These are phyloP conservation scores for Globisporangium cylindrosporum DNA, from an alignment of 352 stramenopile species.

Conservation along the genomic window DNA sequence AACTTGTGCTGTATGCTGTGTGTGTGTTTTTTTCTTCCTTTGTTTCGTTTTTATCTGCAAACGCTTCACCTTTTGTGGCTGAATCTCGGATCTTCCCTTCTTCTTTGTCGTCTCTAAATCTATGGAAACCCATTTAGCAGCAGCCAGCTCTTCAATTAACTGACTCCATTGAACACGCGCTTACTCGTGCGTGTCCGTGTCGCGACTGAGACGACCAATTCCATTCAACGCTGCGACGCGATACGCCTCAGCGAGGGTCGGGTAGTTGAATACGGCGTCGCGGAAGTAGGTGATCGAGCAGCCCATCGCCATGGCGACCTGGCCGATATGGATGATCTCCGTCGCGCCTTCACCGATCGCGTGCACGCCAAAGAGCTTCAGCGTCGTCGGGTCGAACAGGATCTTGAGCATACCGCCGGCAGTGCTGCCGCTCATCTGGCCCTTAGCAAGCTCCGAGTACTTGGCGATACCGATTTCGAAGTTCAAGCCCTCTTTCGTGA, in stretches of 20 bases:
- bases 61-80: background rate
- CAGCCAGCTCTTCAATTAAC: background rate
- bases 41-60: background rate
- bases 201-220: conserved; percentile 78
- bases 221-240: conserved; percentile 86
- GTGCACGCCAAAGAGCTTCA: conserved; percentile 86
- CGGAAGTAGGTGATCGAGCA: conserved; percentile 87
- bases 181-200: conserved; percentile 65
- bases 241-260: conserved; percentile 89
- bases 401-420: conserved; percentile 87
- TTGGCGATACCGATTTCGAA: conserved; percentile 88
- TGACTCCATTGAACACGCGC: background rate
- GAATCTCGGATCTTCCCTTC: background rate
- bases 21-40: background rate
- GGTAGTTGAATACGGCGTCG: conserved; percentile 92
- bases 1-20: background rate
- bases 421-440: conserved; percentile 84
- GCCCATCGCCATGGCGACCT: conserved; percentile 83
- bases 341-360: conserved; percentile 87
- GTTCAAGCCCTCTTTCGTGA: conserved; percentile 75
- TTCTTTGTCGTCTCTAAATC: conserved; percentile 12
- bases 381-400: conserved; percentile 74
- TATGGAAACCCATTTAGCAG: conserved; percentile 13
- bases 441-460: conserved; percentile 87
- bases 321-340: conserved; percentile 92